These are phyloP conservation scores for Liriodendron chinense DNA, from an alignment of 164 flowering plant genomes.

Conservation along the genomic window DNA sequence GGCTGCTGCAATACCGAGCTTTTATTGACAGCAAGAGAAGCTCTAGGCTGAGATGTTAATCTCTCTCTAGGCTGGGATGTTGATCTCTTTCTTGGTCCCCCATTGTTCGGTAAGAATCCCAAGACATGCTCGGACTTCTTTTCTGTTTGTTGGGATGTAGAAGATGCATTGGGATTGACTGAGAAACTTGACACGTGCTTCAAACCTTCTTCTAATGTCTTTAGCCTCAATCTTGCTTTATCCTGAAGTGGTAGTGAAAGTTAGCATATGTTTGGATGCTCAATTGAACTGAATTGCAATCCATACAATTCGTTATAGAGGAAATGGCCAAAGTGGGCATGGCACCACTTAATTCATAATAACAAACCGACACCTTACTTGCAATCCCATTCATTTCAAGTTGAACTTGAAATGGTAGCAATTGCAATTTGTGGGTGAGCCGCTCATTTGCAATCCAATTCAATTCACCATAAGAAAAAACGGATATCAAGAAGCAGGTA, in stretches of 20 bases:
- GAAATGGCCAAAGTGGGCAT: not conserved
- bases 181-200: conserved; percentile 45
- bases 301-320: not conserved
- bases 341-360: too few relatives aligned
- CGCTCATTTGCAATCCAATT: too few relatives aligned
- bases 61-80: conserved; percentile 81
- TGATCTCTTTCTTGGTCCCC: conserved; percentile 56
- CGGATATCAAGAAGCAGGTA: too few relatives aligned
- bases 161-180: conserved; percentile 19
- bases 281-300: not conserved
- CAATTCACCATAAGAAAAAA: too few relatives aligned
- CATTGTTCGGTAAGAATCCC: conserved; percentile 51
- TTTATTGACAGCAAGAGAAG: conserved; percentile 30
- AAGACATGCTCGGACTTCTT: conserved; percentile 40
- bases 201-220: conserved; percentile 79
- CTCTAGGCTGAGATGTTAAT: conserved; percentile 79
- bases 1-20: conserved; percentile 41
- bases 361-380: not conserved
- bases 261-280: not conserved
- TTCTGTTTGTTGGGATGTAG: conserved; percentile 35
- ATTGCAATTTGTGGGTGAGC: too few relatives aligned
- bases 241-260: conserved; percentile 43
- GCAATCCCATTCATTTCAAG: not conserved
- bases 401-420: too few relatives aligned
- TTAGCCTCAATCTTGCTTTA: conserved; percentile 68